Percentiles rank a stretch among this genome's conserved stretches.
Conservation (phyloP, 2,329 filamentous ascomycete species). For the Coniochaeta ligniaria region DNA sequence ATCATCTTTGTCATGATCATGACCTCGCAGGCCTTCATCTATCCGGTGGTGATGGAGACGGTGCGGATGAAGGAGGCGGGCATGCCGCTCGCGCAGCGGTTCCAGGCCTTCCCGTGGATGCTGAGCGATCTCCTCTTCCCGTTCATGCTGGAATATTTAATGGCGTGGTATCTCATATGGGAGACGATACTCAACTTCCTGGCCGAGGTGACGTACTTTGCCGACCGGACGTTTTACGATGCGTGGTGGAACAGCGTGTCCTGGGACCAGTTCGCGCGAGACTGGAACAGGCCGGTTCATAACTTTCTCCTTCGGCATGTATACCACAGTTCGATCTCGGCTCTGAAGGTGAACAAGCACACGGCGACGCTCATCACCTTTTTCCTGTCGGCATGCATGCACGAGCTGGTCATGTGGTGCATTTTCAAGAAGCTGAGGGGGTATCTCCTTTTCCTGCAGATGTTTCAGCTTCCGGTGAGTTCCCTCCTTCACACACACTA, state of each 20-base stretch:
- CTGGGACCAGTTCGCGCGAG: constrained; percentile 72
- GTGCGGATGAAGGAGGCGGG: constrained; percentile 61
- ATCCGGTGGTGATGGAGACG: constrained; percentile 63
- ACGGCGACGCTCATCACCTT: constrained; percentile 72
- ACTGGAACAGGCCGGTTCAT: constrained; percentile 75
- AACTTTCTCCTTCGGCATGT: constrained; percentile 73
- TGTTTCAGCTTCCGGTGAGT: constrained; percentile 61
- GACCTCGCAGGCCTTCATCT: constrained; percentile 69
- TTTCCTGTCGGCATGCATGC: constrained; percentile 61
- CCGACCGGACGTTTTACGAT: constrained; percentile 66
- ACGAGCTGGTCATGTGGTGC: constrained; percentile 75
- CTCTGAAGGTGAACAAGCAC: constrained; percentile 61
- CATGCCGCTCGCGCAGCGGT: constrained; percentile 51
- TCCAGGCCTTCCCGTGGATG: constrained; percentile 66
- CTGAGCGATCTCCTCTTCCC: constrained; percentile 71
- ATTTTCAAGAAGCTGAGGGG: constrained; percentile 72
- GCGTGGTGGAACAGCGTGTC: constrained; percentile 59
- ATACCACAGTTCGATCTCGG: constrained; percentile 70
- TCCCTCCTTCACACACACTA: background rate
- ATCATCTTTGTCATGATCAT: constrained; percentile 74
- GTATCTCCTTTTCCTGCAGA: constrained; percentile 66
- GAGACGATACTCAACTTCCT: constrained; percentile 67
- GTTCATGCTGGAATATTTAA: constrained; percentile 70
- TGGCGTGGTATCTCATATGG: constrained; percentile 80
- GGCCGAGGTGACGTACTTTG: constrained; percentile 69